A percentile compares a stretch with the other conserved stretches of the same genome.
Conservation (phyloP, 2,329 filamentous ascomycete genomes). For the Plenodomus tracheiphilus region DNA sequence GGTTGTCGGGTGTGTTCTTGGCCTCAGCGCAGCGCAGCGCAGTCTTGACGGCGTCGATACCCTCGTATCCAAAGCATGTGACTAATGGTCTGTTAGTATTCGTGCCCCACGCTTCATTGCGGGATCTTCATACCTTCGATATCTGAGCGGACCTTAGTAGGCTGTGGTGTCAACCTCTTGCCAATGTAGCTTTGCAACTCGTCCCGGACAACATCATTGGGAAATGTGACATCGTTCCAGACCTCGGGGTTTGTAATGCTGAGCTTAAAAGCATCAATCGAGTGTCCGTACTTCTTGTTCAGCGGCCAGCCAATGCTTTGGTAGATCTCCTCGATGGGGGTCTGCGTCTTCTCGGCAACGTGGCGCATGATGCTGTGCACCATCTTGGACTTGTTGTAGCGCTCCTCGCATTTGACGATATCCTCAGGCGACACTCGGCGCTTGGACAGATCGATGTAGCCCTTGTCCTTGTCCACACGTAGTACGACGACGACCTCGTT, state of each 20-base stretch:
- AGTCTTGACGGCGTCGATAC: slow-evolving; percentile 96
- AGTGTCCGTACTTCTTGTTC: slow-evolving; percentile 96
- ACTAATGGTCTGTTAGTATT: slow-evolving; percentile 26
- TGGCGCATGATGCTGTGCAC: slow-evolving; percentile 99
- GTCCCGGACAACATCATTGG: slow-evolving; percentile 79
- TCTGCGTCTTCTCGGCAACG: slow-evolving; percentile 94
- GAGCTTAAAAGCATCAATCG: slow-evolving; percentile 97
- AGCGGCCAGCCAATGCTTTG: slow-evolving; percentile 95
- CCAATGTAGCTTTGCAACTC: slow-evolving; percentile 94
- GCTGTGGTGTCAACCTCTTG: slow-evolving; percentile 95
- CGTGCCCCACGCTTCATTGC: not conserved
- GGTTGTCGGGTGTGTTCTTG: slow-evolving; percentile 86
- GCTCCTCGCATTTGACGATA: slow-evolving; percentile 97
- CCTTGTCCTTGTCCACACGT: slow-evolving; percentile 99
- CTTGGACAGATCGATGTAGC: slow-evolving; percentile 99
- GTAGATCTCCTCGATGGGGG: slow-evolving; percentile 93
- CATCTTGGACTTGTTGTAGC: slow-evolving; percentile 99
- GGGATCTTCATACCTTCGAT: slow-evolving; percentile 81
- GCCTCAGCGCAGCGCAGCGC: slow-evolving; percentile 90
- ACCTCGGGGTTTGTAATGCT: slow-evolving; percentile 98
- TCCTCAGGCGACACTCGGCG: slow-evolving; percentile 96
- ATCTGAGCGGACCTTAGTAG: slow-evolving; percentile 98
- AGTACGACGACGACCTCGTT: slow-evolving; percentile 99
- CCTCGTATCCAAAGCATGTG: slow-evolving; percentile 75
- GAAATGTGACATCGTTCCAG: slow-evolving; percentile 91